These are phyloP conservation scores for Fusarium sp. DNA, from an alignment of 2,329 filamentous ascomycete species.

Conservation along the genomic window DNA sequence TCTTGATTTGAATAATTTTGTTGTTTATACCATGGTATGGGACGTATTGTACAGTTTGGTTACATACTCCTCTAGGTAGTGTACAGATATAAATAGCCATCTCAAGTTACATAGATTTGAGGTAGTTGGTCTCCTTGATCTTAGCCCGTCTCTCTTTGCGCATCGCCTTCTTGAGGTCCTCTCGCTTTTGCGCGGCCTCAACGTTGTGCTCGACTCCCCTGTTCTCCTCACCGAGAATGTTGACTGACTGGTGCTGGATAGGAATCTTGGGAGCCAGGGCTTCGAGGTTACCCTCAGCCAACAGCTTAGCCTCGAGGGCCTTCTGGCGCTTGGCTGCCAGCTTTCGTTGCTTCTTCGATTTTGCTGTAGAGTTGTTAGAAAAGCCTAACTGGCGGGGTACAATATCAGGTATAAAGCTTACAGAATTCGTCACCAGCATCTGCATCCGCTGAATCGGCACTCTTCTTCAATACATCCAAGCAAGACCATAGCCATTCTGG, in stretches of 20 bases:
- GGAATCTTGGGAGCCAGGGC: slow-evolving; percentile 76
- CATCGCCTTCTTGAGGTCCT: slow-evolving; percentile 76
- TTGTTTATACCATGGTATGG: slow-evolving; percentile 20
- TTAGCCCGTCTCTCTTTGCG: slow-evolving; percentile 77
- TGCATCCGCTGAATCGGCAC: slow-evolving; percentile 59
- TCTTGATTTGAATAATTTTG: slow-evolving; percentile 1
- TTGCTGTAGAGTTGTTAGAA: slow-evolving; percentile 63
- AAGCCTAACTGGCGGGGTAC: not conserved
- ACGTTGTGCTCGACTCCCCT: slow-evolving; percentile 58
- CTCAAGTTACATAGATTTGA: slow-evolving; percentile 75
- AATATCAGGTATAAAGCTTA: slow-evolving; percentile 58
- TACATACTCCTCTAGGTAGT: slow-evolving; percentile 36
- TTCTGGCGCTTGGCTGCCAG: slow-evolving; percentile 74
- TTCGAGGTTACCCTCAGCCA: slow-evolving; percentile 74
- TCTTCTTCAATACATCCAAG: slow-evolving; percentile 70
- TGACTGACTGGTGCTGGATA: slow-evolving; percentile 80
- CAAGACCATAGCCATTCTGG: slow-evolving; percentile 84
- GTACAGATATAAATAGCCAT: slow-evolving; percentile 38
- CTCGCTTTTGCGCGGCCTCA: slow-evolving; percentile 62
- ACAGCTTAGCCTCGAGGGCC: slow-evolving; percentile 65
- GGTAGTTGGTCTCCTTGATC: slow-evolving; percentile 89
- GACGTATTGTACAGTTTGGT: slow-evolving; percentile 45
- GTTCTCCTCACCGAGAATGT: slow-evolving; percentile 68
- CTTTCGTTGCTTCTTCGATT: slow-evolving; percentile 84
- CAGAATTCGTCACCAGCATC: slow-evolving; percentile 81